Evolutionary conservation across 2,329 filamentous ascomycete species (phyloP).

Genomic region (Monosporascus sp.): DNA sequence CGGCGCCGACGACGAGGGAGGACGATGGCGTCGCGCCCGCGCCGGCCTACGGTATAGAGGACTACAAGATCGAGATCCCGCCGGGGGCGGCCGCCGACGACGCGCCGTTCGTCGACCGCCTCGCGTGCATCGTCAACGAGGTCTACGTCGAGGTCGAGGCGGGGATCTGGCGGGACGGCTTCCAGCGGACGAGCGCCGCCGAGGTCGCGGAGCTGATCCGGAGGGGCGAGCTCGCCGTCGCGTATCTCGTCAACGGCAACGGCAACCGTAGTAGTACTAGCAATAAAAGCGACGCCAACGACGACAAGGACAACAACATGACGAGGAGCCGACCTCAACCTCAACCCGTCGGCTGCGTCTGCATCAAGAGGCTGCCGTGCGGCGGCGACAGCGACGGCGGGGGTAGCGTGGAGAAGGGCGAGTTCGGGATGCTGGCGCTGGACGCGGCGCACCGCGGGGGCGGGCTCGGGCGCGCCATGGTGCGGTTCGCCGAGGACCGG

Average conservation of each 20-base stretch:
- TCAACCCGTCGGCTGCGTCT: slow-evolving; percentile 20
- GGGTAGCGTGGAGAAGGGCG: slow-evolving; percentile 6
- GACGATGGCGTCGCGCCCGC: background rate
- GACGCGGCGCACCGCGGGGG: slow-evolving; percentile 13
- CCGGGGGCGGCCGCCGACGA: slow-evolving; percentile 11
- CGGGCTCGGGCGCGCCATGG: slow-evolving; percentile 22
- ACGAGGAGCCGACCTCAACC: no score
- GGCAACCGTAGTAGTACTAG: background rate
- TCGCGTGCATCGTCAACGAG: slow-evolving; percentile 16
- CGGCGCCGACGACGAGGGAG: background rate
- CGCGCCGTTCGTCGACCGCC: slow-evolving; percentile 4
- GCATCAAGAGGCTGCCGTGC: slow-evolving; percentile 9
- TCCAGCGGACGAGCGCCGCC: slow-evolving; percentile 16
- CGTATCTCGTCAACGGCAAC: slow-evolving; percentile 2
- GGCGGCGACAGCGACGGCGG: background rate
- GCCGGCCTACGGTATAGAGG: background rate
- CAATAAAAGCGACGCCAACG: background rate
- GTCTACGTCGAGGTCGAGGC: slow-evolving; percentile 54
- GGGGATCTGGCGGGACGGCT: slow-evolving; percentile 33
- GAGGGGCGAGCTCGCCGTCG: slow-evolving; percentile 19
- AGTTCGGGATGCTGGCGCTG: slow-evolving; percentile 26
- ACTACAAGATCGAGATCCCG: slow-evolving; percentile 12
- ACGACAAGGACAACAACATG: no score
- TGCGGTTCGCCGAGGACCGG: slow-evolving; percentile 24
- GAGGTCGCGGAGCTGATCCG: slow-evolving; percentile 16